Evolutionary conservation across 352 stramenopile species (phyloP), one percentile per base, ranked within the genome.

Genomic region (Phytopythium sindhum): DNA sequence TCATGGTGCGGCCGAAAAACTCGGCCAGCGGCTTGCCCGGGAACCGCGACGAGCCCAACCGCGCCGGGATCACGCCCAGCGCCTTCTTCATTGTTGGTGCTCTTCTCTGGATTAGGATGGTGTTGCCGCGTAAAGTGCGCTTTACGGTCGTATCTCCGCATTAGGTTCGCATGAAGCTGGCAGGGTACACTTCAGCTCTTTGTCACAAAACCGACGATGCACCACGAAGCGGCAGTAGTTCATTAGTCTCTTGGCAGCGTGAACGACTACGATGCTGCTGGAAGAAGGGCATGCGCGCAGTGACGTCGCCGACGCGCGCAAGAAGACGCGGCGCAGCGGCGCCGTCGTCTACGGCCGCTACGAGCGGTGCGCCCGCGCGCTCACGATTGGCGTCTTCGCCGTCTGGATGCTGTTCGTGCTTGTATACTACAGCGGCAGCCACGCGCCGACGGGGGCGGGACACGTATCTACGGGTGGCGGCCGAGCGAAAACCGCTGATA

Each of bases 1-100:
- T 89, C 86, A 95, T 93, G 0, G 86, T 77, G 66, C 81, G 86
- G 10, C 86, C 86, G 57, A 88, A 89, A 73, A 96, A 82, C 68
- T 91, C 67, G 52, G 70, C 82, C 24, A 96, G 70, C 31, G 88
- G 86, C 72, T 95, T 95, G 33, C 72, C 75, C 12, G 81, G 84
- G 70, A 96, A 93, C 39, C 88, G 81, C 57, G 86, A 79, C 5
- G 87, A 93, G 29, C 74, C 84, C 65, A 91, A 47, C 19, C 82
- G 78, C 53, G 84, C 84, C 14, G 88, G 88, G 67, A 96, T 95
- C 57, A 94, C 82, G 4, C 78, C 88, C 23, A 96, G 65, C 45
- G 79, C 81, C 64, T 90, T 88, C 75, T 77, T 86, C 60, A 45
- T 73, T 10, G 21, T 19, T 7, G 15, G 47, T 29, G 39, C 17